phyloP scores from a whole-genome alignment of 2,329 filamentous ascomycete species.

The Madurella fahalii region DNA sequence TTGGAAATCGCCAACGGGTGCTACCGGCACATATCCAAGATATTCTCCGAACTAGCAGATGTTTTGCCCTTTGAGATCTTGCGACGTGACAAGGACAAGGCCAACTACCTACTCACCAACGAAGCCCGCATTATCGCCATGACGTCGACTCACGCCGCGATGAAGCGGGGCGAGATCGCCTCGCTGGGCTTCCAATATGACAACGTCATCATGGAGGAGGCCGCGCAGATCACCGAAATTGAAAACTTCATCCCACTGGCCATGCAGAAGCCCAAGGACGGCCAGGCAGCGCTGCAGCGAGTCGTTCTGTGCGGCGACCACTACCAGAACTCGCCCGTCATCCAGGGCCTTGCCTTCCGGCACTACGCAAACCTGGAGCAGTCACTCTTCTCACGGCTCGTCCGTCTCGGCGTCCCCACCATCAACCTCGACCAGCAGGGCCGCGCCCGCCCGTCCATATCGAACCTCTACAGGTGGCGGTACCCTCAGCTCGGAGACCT shows the following conservation, averaged over 20 bases:
- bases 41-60: slow-evolving; percentile 89
- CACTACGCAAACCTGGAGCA: slow-evolving; percentile 96
- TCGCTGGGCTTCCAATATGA: slow-evolving; percentile 94
- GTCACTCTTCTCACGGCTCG: slow-evolving; percentile 85
- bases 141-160: slow-evolving; percentile 97
- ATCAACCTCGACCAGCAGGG: slow-evolving; percentile 92
- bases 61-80: slow-evolving; percentile 94
- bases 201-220: slow-evolving; percentile 98
- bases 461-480: slow-evolving; percentile 88
- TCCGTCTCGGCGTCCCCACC: slow-evolving; percentile 86
- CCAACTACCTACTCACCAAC: slow-evolving; percentile 90
- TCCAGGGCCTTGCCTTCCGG: slow-evolving; percentile 90
- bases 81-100: slow-evolving; percentile 81
- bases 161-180: slow-evolving; percentile 86
- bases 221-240: slow-evolving; percentile 94
- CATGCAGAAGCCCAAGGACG: slow-evolving; percentile 76
- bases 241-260: slow-evolving; percentile 94
- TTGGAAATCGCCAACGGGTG: slow-evolving; percentile 79
- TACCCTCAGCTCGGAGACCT: slow-evolving; percentile 79
- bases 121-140: slow-evolving; percentile 98
- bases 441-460: slow-evolving; percentile 80
- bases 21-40: slow-evolving; percentile 80
- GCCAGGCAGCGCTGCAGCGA: slow-evolving; percentile 73
- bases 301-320: slow-evolving; percentile 94
- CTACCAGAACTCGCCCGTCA: slow-evolving; percentile 91